Evolutionary conservation across 805 yeast genomes (phyloP), one percentile per base, ranked within the genome.

Genomic region (Candida lessepsii): DNA sequence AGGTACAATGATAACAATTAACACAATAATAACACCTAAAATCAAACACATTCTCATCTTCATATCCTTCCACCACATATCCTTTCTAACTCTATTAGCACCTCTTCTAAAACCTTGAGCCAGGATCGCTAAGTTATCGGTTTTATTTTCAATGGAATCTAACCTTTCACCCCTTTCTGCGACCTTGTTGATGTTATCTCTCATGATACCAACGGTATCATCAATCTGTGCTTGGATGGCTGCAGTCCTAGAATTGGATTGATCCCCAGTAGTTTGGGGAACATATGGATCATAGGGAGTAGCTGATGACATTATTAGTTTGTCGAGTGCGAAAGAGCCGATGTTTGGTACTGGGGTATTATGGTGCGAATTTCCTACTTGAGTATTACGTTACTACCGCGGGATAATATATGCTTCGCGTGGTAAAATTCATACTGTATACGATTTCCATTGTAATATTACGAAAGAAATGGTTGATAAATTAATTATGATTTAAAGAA

Each of bases 21-120:
- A 67, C 39, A 90, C 80, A 57, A 91, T 80, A 39, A 93, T 68
- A 18, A 83, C 81, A 20, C 83, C 85, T 35, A 83, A 80, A 44
- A 90, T 83, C 42, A 86, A 67, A 65, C 98, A 91, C 73, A 90
- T 70, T 65, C 95, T 83, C 91, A 93, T 85, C 72, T 93, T 93
- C 79, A 93, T 76, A 63, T 91, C 96, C 66, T 93, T 91, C 86
- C 95, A 86, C 98, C 98, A 91, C 97, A 91, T 91, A 60, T 90
- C 95, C 65, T 90, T 91, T 68, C 99, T 86, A 35, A 91, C 97
- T 54, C 95, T 82, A 69, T 91, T 91, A 44, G 99, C 98, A 29
- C 96, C 95, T 61, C 96, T 79, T 61, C 95, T 87, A 72, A 93
- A 91, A 26, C 96, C 93, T 53, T 87, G 91, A 8, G 99, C 98